These are phyloP conservation scores for Ceratobasidium sp. DNA, from an alignment of 1,284 basidiomycete genomes.

Conservation along the genomic window DNA sequence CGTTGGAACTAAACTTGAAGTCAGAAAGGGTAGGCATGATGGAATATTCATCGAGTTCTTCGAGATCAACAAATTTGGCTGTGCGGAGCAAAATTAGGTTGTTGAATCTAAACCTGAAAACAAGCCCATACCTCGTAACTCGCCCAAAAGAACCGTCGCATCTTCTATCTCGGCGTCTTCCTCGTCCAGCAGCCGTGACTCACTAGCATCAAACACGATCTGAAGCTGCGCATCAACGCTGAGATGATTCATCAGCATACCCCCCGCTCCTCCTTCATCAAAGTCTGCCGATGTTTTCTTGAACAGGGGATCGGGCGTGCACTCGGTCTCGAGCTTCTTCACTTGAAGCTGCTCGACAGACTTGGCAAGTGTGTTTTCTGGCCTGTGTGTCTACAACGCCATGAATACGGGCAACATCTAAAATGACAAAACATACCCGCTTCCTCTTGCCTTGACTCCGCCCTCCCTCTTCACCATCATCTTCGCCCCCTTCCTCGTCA, in stretches of 20 bases:
- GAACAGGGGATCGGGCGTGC: constrained; percentile 96
- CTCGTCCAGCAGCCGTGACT: constrained; percentile 77
- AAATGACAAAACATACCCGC: constrained; percentile 43
- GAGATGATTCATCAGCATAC: constrained; percentile 92
- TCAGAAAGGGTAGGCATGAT: constrained; percentile 83
- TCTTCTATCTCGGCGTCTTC: constrained; percentile 73
- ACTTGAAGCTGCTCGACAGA: constrained; percentile 81
- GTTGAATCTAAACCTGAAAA: neutral
- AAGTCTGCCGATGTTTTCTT: constrained; percentile 98
- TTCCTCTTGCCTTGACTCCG: constrained; percentile 65
- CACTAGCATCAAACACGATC: constrained; percentile 96
- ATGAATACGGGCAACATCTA: constrained; percentile 19
- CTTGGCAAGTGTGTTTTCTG: constrained; percentile 87
- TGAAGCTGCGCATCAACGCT: constrained; percentile 85
- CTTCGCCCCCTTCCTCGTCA: constrained; percentile 65
- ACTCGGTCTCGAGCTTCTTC: constrained; percentile 90
- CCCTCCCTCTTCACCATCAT: constrained; percentile 69
- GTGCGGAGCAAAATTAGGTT: constrained; percentile 40
- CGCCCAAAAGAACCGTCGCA: constrained; percentile 72
- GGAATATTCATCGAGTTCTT: constrained; percentile 69
- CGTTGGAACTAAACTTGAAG: constrained; percentile 83
- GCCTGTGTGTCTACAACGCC: constrained; percentile 64
- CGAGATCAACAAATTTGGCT: constrained; percentile 74
- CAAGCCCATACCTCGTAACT: constrained; percentile 66
- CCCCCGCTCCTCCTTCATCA: constrained; percentile 97